Evolutionary conservation across 768 basidiomycete species (phyloP), one percentile per base, ranked within the genome.

Genomic region (Amyloporia xantha): DNA sequence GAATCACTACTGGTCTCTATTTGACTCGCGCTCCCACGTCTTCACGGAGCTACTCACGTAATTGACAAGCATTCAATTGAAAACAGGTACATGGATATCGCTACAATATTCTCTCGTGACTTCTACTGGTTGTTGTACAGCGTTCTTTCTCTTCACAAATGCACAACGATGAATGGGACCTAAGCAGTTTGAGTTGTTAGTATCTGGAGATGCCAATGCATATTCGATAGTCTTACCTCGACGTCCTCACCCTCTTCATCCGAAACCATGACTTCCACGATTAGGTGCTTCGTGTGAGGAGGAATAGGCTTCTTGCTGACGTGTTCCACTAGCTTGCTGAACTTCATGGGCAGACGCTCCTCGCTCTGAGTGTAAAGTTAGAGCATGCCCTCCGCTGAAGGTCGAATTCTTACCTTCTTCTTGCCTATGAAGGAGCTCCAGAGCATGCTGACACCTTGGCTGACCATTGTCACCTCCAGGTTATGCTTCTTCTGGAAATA

Each of bases 401-500:
- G 40, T 2, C 43, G n/a, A 48, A n/a, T 38, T 63, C 76, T 26
- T 36, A 89, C 94, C 86, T 98, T 98, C 74, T 91, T 91, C 71
- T 84, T 88, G 47, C 84, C 86, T 45, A 91, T 77, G 67, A 95
- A 99, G 27, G 88, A 84, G 53, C 90, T 93, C 92, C 94, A 98
- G 26, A 98, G 72, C 94, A 98, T 95, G 62, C 91, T 93, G 27
- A 97, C 94, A 36, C 93, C 95, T 65, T 92, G 89, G 61, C 90
- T 93, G 53, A 97, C 90, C 96, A 99, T 99, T 44, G 81, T 82
- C 44, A 98, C 75, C 30, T 92, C 85, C 27, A 98, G 81, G 26
- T 83, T 82, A 66, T 98, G 89, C 51, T 86, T 77, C 42, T 74
- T 74, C 70, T 82, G 73, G 80, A 98, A 97, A 79, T 80, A 91